Conservation (phyloP, 2,329 filamentous ascomycete species). For the Xylaria sp. region DNA sequence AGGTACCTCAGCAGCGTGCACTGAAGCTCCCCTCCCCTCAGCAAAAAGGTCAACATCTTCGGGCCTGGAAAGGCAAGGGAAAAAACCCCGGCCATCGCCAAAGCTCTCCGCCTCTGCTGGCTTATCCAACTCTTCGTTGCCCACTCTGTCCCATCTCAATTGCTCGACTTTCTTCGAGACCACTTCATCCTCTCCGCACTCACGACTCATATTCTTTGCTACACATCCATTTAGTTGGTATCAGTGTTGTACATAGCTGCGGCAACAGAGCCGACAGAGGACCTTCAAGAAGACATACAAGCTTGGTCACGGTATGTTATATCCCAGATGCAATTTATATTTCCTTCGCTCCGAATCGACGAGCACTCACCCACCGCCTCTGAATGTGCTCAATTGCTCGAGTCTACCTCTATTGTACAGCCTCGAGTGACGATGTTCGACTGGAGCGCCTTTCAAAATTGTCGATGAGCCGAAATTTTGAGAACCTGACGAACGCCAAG, state of each 20-base stretch:
- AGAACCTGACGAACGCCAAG: background rate
- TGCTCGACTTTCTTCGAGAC: slow-evolving; percentile 28
- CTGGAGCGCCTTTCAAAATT: background rate
- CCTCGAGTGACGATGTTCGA: background rate
- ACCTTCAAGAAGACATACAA: slow-evolving; percentile 10
- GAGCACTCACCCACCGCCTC: background rate
- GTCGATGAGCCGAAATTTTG: background rate
- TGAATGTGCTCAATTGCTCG: slow-evolving; percentile 6
- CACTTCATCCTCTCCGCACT: slow-evolving; percentile 20
- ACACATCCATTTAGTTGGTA: slow-evolving; percentile 29
- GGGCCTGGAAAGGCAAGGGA: slow-evolving; percentile 18
- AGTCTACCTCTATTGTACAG: background rate
- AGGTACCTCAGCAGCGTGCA: slow-evolving; percentile 10
- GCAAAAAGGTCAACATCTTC: slow-evolving; percentile 34
- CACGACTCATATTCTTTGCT: slow-evolving; percentile 17
- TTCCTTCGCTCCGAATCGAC: background rate
- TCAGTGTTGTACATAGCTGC: slow-evolving; percentile 15
- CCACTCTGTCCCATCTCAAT: slow-evolving; percentile 34
- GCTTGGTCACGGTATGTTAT: slow-evolving; percentile 35
- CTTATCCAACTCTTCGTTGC: slow-evolving; percentile 35
- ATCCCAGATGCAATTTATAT: background rate
- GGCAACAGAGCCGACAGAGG: slow-evolving; percentile 27
- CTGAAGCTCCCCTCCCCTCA: slow-evolving; percentile 29
- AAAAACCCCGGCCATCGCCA: slow-evolving; percentile 34
- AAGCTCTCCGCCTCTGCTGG: slow-evolving; percentile 31